Evolutionary conservation across 306 rosid species (phyloP).

Genomic region (Lathyrus tuberosus): DNA sequence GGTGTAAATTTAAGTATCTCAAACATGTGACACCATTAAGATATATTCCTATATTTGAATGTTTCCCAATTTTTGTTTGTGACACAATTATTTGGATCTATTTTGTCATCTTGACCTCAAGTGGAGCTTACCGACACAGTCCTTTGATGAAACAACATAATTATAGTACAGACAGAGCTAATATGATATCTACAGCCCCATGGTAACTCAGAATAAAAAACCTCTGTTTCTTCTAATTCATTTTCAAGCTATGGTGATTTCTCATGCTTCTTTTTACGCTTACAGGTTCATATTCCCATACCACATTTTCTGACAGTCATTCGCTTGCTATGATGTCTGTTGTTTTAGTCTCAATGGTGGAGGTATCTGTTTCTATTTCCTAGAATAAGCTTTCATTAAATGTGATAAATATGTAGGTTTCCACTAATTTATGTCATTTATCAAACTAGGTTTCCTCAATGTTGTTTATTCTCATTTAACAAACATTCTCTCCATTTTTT

Average conservation of each 20-base stretch:
- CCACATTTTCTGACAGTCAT: constrained; percentile 92
- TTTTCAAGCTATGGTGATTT: constrained; percentile 9
- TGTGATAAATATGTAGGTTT: no score
- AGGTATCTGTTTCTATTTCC: constrained; percentile 54
- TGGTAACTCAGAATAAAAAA: constrained; percentile 48
- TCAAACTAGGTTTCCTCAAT: no score
- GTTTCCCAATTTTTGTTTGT: no score
- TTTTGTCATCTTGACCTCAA: constrained; percentile 78
- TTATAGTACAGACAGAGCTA: constrained; percentile 79
- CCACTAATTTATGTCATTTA: no score
- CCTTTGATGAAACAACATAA: constrained; percentile 51
- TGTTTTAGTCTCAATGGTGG: constrained; percentile 92
- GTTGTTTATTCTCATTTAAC: no score
- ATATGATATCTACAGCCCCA: constrained; percentile 87
- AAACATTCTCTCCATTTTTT: no score
- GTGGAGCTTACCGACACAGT: constrained; percentile 64
- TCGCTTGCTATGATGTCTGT: constrained; percentile 90
- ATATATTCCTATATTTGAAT: constrained; percentile 60
- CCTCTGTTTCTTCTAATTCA: constrained; percentile 17
- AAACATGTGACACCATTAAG: constrained; percentile 85
- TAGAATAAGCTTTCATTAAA: not conserved
- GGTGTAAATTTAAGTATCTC: constrained; percentile 67
- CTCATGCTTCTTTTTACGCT: constrained; percentile 20
- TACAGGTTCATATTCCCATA: constrained; percentile 90
- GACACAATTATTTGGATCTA: constrained; percentile 30